phyloP scores from a whole-genome alignment of 208 protist genomes.

The Trypanosomatidae sp. region DNA sequence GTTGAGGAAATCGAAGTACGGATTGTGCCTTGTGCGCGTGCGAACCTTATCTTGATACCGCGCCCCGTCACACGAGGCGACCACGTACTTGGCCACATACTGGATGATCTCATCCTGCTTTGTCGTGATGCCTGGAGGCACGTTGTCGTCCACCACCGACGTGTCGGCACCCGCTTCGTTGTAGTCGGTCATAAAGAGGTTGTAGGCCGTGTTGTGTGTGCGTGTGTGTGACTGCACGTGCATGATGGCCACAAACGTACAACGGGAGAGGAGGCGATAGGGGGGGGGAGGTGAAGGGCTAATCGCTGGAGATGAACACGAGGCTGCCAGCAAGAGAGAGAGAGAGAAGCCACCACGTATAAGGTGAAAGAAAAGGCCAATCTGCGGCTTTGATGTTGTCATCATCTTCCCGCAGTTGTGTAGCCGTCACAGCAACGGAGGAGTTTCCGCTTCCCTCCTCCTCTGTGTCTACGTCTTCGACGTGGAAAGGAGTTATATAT shows the following conservation, averaged over 20 bases:
- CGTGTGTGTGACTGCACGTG: background rate
- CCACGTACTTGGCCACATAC: conserved; percentile 81
- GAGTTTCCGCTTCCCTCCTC: background rate
- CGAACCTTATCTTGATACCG: conserved; percentile 70
- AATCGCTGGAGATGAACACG: background rate
- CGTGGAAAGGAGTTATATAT: background rate
- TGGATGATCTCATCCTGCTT: conserved; percentile 87
- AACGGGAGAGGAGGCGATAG: background rate
- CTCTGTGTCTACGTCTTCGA: background rate
- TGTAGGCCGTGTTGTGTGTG: background rate
- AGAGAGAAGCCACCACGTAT: background rate
- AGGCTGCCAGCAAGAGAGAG: background rate
- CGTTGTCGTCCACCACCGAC: conserved; percentile 26
- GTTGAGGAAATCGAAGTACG: conserved; percentile 76
- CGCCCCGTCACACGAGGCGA: conserved; percentile 60
- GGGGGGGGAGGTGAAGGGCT: background rate
- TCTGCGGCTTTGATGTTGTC: background rate
- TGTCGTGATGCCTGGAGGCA: conserved; percentile 55
- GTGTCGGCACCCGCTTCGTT: conserved; percentile 20
- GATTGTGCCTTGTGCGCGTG: conserved; percentile 63
- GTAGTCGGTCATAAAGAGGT: background rate
- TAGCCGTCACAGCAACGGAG: background rate
- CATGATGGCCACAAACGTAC: background rate
- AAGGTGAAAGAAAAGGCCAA: background rate
- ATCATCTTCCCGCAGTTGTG: background rate